A percentile compares a stretch with the other conserved stretches of the same genome.
Conservation (phyloP, 768 basidiomycete species). For the Kwoniella newhampshirensis region DNA sequence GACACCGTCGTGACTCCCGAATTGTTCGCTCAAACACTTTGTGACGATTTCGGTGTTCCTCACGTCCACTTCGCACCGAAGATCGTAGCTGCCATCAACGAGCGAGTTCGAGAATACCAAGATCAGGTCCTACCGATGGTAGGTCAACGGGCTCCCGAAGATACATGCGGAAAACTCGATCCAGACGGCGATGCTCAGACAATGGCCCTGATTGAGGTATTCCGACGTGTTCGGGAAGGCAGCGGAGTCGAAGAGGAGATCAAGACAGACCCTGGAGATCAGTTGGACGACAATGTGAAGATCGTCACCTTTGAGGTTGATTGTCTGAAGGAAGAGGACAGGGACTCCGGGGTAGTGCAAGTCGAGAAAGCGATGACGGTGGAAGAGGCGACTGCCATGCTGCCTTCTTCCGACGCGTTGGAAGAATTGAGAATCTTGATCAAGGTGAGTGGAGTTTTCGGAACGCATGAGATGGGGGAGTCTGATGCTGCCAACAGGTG, state of each 20-base stretch:
- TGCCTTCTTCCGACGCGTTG: conserved; percentile 53
- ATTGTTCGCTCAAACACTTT: conserved; percentile 80
- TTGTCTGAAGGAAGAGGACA: conserved; percentile 9
- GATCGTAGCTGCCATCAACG: conserved; percentile 64
- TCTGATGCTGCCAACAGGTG: conserved; percentile 60
- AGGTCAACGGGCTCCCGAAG: conserved; percentile 40
- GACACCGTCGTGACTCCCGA: conserved; percentile 89
- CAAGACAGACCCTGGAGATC: conserved; percentile 41
- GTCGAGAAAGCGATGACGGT: conserved; percentile 54
- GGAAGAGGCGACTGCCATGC: conserved; percentile 63
- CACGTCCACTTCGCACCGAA: conserved; percentile 68
- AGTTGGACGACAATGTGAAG: conserved; percentile 24
- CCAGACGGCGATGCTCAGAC: conserved; percentile 65
- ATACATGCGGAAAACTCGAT: conserved; percentile 67
- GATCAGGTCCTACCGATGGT: conserved; percentile 41
- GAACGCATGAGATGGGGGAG: conserved; percentile 1
- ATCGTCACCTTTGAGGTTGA: conserved; percentile 12
- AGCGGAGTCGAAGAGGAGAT: conserved; percentile 25
- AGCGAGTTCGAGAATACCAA: conserved; percentile 67
- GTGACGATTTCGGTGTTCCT: conserved; percentile 84
- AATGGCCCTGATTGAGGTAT: conserved; percentile 43
- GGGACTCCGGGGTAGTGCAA: conserved; percentile 10
- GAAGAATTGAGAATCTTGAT: conserved; percentile 91
- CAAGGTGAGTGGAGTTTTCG: conserved; percentile 63
- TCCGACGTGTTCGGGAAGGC: conserved; percentile 27